Evolutionary conservation across 441 rosid species (phyloP).

Genomic region (Adansonia grandidieri): DNA sequence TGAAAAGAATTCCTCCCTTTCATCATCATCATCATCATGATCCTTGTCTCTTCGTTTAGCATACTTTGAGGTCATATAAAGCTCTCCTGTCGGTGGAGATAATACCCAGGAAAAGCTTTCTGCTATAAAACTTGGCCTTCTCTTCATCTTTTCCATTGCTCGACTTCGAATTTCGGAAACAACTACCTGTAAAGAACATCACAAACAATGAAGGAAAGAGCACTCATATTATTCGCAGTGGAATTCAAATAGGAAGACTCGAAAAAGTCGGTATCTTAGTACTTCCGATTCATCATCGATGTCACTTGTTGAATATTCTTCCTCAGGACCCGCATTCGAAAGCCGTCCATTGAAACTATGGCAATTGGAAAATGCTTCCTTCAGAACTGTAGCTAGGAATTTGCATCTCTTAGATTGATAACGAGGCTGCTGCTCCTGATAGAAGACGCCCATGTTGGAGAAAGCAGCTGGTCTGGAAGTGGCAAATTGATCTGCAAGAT

Average conservation of each 20-base stretch:
- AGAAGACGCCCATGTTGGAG: slow-evolving; percentile 53
- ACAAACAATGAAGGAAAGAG: neutral
- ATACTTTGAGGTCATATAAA: slow-evolving; percentile 36
- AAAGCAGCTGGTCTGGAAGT: neutral
- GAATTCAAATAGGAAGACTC: neutral
- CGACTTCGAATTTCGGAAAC: slow-evolving; percentile 62
- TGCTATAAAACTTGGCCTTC: slow-evolving; percentile 44
- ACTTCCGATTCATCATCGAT: slow-evolving; percentile 68
- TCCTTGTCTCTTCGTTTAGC: slow-evolving; percentile 17
- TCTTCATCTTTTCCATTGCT: slow-evolving; percentile 72
- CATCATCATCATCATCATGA: slow-evolving; percentile 16
- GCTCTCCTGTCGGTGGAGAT: slow-evolving; percentile 46
- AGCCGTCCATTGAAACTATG: slow-evolving; percentile 46
- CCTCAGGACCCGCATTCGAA: slow-evolving; percentile 45
- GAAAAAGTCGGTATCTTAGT: neutral
- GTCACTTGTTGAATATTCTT: slow-evolving; percentile 43
- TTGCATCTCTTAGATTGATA: slow-evolving; percentile 53
- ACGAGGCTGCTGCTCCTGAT: slow-evolving; percentile 54
- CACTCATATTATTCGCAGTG: neutral
- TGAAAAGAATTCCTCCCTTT: slow-evolving; percentile 62
- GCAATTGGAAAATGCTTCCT: slow-evolving; percentile 70
- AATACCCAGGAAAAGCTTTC: slow-evolving; percentile 57
- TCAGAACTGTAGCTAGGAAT: slow-evolving; percentile 50
- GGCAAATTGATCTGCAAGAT: slow-evolving; percentile 7
- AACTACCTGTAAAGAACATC: slow-evolving; percentile 50